Conservation (phyloP, 2,329 filamentous ascomycete species). For the Ophiocordyceps unilateralis region DNA sequence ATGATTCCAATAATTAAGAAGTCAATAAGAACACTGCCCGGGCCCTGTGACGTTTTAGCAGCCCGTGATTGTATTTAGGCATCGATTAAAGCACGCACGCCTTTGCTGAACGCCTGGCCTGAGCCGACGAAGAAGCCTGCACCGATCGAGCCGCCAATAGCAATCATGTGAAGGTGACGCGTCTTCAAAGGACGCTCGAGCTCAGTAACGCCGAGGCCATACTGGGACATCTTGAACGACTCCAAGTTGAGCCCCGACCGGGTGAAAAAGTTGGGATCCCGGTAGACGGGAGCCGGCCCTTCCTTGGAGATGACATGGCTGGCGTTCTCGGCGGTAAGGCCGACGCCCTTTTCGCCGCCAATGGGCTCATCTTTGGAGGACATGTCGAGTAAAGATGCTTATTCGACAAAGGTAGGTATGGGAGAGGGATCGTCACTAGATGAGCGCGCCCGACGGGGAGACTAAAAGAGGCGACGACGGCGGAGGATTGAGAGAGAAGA, state of each 20-base stretch:
- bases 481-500: background rate
- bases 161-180: conserved; percentile 42
- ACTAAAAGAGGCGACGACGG: background rate
- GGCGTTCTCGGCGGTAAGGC: conserved; percentile 4
- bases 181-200: conserved; percentile 29
- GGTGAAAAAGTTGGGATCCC: conserved; percentile 15
- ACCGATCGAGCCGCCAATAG: conserved; percentile 27
- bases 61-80: background rate
- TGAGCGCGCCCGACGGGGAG: background rate
- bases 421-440: background rate
- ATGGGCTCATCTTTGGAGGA: conserved; percentile 6
- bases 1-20: conserved; percentile 34
- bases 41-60: conserved; percentile 9
- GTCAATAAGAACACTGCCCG: conserved; percentile 18
- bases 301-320: conserved; percentile 4
- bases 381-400: conserved; percentile 3
- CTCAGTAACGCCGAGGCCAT: conserved; percentile 15
- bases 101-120: conserved; percentile 27
- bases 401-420: background rate
- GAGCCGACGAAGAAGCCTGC: conserved; percentile 30
- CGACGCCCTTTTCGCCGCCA: conserved; percentile 7
- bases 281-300: background rate
- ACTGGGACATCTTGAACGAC: conserved; percentile 20
- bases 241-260: conserved; percentile 19
- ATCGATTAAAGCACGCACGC: conserved; percentile 16